Percentiles rank a stretch among this genome's conserved stretches.
Conservation (phyloP, 2,329 filamentous ascomycete species). For the Pyricularia sp. region DNA sequence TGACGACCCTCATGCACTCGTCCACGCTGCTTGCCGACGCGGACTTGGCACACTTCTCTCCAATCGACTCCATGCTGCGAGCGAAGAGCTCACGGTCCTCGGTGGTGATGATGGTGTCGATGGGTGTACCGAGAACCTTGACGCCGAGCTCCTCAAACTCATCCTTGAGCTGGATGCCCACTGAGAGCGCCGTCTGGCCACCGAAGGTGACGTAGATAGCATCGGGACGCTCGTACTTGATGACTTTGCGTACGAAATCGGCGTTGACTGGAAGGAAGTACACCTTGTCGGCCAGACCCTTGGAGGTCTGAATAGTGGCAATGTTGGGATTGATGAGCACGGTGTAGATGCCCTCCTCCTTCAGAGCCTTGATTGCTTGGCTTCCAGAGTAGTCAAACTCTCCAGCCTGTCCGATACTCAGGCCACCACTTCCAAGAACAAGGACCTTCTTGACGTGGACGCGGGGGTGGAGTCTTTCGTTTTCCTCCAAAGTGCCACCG, state of each 20-base stretch:
- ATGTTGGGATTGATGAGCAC: constrained; percentile 99
- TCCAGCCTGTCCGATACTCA: constrained; percentile 95
- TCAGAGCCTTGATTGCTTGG: constrained; percentile 96
- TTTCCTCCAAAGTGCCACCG: constrained; percentile 72
- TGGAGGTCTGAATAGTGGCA: constrained; percentile 96
- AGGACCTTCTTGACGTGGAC: constrained; percentile 91
- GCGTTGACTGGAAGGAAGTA: constrained; percentile 97
- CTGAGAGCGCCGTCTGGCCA: constrained; percentile 92
- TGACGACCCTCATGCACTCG: constrained; percentile 80
- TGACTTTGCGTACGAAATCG: constrained; percentile 96
- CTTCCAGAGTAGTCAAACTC: constrained; percentile 99
- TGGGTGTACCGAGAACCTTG: constrained; percentile 89
- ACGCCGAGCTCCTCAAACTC: constrained; percentile 91
- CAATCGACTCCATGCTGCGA: constrained; percentile 95
- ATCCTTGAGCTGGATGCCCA: constrained; percentile 95
- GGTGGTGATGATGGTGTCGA: constrained; percentile 96
- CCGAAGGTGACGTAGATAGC: constrained; percentile 97
- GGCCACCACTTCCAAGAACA: constrained; percentile 85
- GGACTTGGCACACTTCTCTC: constrained; percentile 95
- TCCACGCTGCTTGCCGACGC: constrained; percentile 83
- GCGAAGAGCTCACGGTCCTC: constrained; percentile 97
- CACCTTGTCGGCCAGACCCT: constrained; percentile 95
- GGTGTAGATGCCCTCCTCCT: constrained; percentile 96
- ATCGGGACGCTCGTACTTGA: constrained; percentile 87
- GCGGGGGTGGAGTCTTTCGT: constrained; percentile 63